A percentile compares a stretch with the other conserved stretches of the same genome.
These are phyloP conservation scores for Pholiota conissans DNA, from an alignment of 768 basidiomycete species.

Conservation along the genomic window DNA sequence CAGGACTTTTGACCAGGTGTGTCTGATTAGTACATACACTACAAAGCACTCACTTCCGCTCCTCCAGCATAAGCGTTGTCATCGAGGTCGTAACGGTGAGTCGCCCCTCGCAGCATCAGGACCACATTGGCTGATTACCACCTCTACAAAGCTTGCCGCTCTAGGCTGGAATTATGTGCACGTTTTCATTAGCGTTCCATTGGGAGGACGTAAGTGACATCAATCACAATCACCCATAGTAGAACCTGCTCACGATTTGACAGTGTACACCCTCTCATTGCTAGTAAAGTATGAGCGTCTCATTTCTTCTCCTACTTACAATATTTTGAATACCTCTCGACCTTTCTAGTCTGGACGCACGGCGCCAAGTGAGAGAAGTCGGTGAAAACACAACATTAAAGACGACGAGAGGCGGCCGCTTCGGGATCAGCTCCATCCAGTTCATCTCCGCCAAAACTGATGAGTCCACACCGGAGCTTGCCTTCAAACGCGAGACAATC, in stretches of 20 bases:
- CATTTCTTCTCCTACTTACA: background rate
- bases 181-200: background rate
- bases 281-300: background rate
- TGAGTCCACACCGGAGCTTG: background rate
- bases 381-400: background rate
- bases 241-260: background rate
- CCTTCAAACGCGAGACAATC: background rate
- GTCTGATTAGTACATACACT: background rate
- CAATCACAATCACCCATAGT: background rate
- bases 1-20: conserved; percentile 10
- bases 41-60: background rate
- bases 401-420: background rate
- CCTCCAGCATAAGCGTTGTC: background rate
- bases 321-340: background rate
- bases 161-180: background rate
- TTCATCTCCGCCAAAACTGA: background rate
- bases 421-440: background rate
- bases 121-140: background rate
- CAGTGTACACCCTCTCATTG: background rate
- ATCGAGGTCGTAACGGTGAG: background rate
- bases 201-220: background rate
- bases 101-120: background rate
- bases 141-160: background rate
- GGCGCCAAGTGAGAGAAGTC: background rate
- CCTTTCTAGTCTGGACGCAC: background rate